Percentiles rank a stretch among this genome's conserved stretches.
Evolutionary conservation across 2,329 filamentous ascomycete genomes (phyloP).

Genomic region (Tolypocladium pustulatum): DNA sequence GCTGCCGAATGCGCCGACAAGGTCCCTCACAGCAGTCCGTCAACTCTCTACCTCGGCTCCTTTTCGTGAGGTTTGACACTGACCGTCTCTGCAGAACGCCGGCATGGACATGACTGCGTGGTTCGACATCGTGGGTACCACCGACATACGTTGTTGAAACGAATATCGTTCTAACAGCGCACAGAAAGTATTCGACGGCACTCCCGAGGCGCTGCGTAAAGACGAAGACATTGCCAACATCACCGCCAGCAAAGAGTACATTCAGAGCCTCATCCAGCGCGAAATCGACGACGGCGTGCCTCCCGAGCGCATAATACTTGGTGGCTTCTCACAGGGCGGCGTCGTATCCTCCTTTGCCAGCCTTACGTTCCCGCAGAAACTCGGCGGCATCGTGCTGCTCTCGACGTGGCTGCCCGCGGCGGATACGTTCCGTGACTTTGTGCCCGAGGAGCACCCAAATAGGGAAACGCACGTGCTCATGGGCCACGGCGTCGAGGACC

Average conservation of each 20-base stretch:
- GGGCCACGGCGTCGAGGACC: constrained; percentile 67
- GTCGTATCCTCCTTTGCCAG: constrained; percentile 71
- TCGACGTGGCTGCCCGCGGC: constrained; percentile 66
- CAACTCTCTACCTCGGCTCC: background rate
- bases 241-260: constrained; percentile 55
- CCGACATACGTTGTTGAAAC: background rate
- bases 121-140: constrained; percentile 55
- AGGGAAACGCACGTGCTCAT: constrained; percentile 71
- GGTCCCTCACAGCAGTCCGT: constrained; percentile 56
- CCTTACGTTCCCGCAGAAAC: constrained; percentile 51
- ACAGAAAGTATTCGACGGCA: background rate
- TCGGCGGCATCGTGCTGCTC: constrained; percentile 72
- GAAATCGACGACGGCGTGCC: constrained; percentile 72
- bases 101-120: constrained; percentile 72
- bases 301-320: constrained; percentile 67
- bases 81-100: constrained; percentile 40
- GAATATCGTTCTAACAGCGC: background rate
- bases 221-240: constrained; percentile 60
- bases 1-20: constrained; percentile 72
- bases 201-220: background rate
- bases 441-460: constrained; percentile 19
- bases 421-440: constrained; percentile 25
- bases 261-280: constrained; percentile 64
- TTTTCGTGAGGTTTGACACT: background rate
- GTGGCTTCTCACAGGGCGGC: constrained; percentile 71